These are phyloP conservation scores for Musa balbisiana DNA, from an alignment of 202 grass and related monocot genomes.

Conservation along the genomic window DNA sequence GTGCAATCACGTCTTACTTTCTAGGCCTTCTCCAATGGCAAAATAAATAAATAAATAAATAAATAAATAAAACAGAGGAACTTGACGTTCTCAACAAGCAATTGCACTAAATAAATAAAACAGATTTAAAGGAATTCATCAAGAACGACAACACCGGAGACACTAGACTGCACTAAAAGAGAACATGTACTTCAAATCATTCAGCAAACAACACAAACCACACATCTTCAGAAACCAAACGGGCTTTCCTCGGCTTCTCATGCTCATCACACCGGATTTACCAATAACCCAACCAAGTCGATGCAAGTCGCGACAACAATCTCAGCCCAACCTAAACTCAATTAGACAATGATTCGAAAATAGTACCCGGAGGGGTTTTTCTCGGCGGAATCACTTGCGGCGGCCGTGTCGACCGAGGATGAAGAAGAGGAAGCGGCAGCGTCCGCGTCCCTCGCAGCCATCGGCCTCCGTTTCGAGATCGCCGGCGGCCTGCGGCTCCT, in stretches of 20 bases:
- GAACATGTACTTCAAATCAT: neutral
- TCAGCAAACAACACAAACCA: neutral
- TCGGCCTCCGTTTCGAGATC: constrained; percentile 39
- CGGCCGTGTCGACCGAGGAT: constrained; percentile 27
- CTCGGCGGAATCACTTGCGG: constrained; percentile 7
- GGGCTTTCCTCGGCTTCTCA: neutral
- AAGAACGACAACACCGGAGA: too few species aligned
- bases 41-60: too few species aligned
- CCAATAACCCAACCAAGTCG: neutral
- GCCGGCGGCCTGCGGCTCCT: neutral
- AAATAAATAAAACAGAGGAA: too few species aligned
- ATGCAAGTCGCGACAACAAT: neutral
- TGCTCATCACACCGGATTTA: neutral
- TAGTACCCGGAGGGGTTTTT: neutral
- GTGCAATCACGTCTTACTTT: too few species aligned
- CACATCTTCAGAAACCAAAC: neutral
- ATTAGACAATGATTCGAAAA: too few species aligned
- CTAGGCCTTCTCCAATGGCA: too few species aligned
- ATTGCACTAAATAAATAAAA: too few species aligned
- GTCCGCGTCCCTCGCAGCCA: constrained; percentile 49
- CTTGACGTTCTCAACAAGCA: too few species aligned
- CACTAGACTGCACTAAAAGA: too few species aligned
- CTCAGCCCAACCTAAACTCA: too few species aligned
- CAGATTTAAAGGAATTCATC: too few species aligned
- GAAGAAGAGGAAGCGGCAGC: constrained; percentile 7